Evolutionary conservation across 140 eudicot genomes (phyloP).

Genomic region (Senecio squalidus): DNA sequence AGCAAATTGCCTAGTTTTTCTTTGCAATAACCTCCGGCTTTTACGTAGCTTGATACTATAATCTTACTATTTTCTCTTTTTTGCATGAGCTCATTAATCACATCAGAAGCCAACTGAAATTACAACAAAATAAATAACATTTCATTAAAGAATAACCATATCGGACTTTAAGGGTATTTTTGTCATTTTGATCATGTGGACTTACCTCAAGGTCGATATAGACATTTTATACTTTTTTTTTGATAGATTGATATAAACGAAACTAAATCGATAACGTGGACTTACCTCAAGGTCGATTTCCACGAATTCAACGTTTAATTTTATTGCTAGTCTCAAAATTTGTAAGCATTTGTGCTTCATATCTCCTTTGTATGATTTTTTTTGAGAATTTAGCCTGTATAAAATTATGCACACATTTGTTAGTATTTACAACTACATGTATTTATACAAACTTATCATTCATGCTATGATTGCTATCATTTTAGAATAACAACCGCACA

Average conservation of each 20-base stretch:
- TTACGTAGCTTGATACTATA: conserved; percentile 54
- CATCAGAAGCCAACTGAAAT: conserved; percentile 48
- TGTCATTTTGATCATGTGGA: background rate
- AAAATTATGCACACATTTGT: conserved; percentile 10
- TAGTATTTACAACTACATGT: conserved; percentile 8
- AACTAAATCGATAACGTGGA: background rate
- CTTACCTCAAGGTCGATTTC: conserved; percentile 66
- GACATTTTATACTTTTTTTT: too few species aligned
- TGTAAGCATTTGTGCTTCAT: conserved; percentile 39
- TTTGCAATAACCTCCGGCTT: conserved; percentile 34
- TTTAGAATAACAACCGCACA: too few species aligned
- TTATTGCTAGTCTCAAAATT: conserved; percentile 51
- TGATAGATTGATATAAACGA: too few species aligned
- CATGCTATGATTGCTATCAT: too few species aligned
- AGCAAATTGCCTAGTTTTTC: conserved; percentile 56
- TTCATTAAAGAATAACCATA: too few species aligned
- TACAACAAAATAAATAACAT: background rate
- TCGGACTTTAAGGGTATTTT: background rate
- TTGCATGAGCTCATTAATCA: conserved; percentile 41
- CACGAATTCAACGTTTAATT: conserved; percentile 59
- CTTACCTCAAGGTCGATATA: conserved; percentile 63
- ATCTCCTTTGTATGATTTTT: conserved; percentile 17
- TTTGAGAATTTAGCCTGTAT: conserved; percentile 34
- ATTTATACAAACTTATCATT: too few species aligned
- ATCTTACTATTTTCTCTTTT: conserved; percentile 48